Conservation (phyloP, 306 rosid species). For the Neltuma alba region DNA sequence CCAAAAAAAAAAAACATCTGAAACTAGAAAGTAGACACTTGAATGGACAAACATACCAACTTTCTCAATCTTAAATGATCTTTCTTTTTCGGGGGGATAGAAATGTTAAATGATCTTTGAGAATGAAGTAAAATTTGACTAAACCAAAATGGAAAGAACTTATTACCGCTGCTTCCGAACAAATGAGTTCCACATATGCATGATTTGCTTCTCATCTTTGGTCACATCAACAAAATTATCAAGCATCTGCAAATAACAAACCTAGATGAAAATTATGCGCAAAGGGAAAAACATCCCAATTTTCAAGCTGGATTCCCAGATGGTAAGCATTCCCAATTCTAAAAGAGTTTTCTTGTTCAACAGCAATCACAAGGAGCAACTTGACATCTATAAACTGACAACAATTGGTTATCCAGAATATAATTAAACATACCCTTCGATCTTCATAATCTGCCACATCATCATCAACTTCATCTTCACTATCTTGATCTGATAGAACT, state of each 20-base stretch:
- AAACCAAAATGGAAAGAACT: conserved; percentile 20
- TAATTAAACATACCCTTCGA: conserved; percentile 56
- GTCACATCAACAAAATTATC: conserved; percentile 65
- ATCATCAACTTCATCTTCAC: conserved; percentile 89
- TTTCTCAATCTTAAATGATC: conserved; percentile 25
- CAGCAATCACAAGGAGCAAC: background rate
- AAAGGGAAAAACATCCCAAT: background rate
- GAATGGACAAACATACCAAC: conserved; percentile 29
- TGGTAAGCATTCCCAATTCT: conserved; percentile 1
- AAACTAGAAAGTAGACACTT: conserved; percentile 22
- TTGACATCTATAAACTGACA: conserved; percentile 19
- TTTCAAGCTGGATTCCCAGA: conserved; percentile 9
- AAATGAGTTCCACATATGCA: conserved; percentile 82
- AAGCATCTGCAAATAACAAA: conserved; percentile 62
- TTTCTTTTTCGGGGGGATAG: too few species aligned
- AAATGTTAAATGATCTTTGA: too few species aligned
- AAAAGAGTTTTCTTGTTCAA: conserved; percentile 23
- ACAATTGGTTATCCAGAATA: conserved; percentile 3
- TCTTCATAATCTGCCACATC: conserved; percentile 73
- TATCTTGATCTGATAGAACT: conserved; percentile 66
- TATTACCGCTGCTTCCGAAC: conserved; percentile 71
- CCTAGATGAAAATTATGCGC: background rate
- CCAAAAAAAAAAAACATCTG: conserved; percentile 34
- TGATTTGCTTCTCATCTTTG: conserved; percentile 62
- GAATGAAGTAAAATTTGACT: background rate